phyloP scores from a whole-genome alignment of 768 basidiomycete species.

The Lentinula aciculospora region DNA sequence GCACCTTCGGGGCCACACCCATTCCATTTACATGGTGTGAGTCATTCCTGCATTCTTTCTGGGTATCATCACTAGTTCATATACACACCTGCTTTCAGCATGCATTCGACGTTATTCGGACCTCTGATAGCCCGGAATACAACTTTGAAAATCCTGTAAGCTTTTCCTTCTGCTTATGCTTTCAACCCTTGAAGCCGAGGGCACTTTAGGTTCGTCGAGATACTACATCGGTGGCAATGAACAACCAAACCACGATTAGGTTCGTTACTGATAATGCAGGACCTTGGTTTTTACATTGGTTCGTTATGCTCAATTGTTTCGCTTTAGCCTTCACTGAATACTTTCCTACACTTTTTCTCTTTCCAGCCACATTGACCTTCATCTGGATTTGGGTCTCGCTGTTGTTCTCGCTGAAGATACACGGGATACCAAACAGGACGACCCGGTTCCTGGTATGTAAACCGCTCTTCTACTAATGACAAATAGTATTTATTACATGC shows the following conservation, averaged over 20 bases:
- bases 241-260: conserved; percentile 31
- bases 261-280: conserved; percentile 47
- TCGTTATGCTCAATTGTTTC: conserved; percentile 16
- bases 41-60: no score
- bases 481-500: not conserved
- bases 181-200: not conserved
- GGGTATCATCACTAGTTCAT: no score
- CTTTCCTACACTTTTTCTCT: not conserved
- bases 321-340: no score
- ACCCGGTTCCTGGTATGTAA: not conserved
- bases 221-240: conserved; percentile 16
- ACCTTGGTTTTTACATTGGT: conserved; percentile 19
- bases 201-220: conserved; percentile 29
- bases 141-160: conserved; percentile 45
- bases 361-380: not conserved
- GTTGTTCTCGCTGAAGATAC: conserved; percentile 6
- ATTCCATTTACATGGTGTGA: conserved; percentile 43
- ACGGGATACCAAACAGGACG: not conserved
- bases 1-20: conserved; percentile 34
- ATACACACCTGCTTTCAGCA: no score
- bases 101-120: conserved; percentile 35
- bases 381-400: conserved; percentile 12
- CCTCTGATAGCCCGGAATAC: conserved; percentile 25
- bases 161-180: no score
- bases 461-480: not conserved